These are phyloP conservation scores for Tuber melanosporum DNA, from an alignment of 495 filamentous ascomycete genomes.

Conservation along the genomic window DNA sequence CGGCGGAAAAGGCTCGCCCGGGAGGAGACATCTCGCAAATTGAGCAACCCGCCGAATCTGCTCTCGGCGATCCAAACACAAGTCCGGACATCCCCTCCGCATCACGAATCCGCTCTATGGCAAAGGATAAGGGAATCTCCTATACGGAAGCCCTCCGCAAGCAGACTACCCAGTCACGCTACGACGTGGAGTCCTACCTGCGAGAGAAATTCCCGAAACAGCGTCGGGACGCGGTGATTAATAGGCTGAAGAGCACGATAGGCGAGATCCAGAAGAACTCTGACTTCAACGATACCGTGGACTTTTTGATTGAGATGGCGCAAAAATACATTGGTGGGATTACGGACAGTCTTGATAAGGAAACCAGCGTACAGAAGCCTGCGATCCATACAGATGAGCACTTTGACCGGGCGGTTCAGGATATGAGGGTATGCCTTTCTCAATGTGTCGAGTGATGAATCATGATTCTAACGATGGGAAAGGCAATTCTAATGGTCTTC, in stretches of 20 bases:
- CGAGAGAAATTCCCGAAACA: conserved; percentile 41
- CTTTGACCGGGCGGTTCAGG: conserved; percentile 33
- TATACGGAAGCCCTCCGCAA: conserved; percentile 19
- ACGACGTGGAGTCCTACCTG: conserved; percentile 39
- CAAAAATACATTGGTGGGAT: conserved; percentile 20
- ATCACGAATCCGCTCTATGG: not conserved
- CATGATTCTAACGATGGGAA: conserved; percentile 11
- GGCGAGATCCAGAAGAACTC: conserved; percentile 35
- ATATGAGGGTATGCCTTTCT: conserved; percentile 26
- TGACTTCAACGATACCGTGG: conserved; percentile 37
- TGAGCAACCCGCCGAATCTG: conserved; percentile 20
- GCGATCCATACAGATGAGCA: conserved; percentile 35
- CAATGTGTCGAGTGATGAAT: not conserved
- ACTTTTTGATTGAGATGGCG: conserved; percentile 35
- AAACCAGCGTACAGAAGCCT: conserved; percentile 14
- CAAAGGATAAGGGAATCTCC: conserved; percentile 32
- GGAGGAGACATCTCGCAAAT: conserved; percentile 23
- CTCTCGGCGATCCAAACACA: conserved; percentile 5
- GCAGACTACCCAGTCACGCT: conserved; percentile 22
- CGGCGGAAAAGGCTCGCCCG: conserved; percentile 32
- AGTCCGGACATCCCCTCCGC: conserved; percentile 8
- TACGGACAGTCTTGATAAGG: conserved; percentile 22
- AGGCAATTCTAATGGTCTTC: conserved; percentile 40
- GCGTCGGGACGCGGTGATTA: conserved; percentile 38
- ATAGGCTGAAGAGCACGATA: conserved; percentile 33